Evolutionary conservation across 78 protist species (phyloP).

Genomic region (Chrysochromulina parva): DNA sequence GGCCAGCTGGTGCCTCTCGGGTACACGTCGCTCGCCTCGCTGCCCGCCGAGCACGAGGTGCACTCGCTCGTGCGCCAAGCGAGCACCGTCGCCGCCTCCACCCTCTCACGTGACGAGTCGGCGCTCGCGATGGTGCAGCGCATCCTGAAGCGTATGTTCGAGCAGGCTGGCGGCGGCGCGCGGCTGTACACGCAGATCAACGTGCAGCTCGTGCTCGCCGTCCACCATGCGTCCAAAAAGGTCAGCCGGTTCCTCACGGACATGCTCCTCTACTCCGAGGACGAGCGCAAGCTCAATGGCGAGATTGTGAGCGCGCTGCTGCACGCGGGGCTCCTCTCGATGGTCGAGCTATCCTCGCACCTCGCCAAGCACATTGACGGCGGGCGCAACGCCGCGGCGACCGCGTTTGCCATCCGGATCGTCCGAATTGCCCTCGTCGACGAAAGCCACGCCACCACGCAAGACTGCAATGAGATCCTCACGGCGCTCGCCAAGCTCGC

Average conservation of each 20-base stretch:
- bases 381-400: neutral
- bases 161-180: neutral
- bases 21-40: neutral
- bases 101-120: conserved; percentile 30
- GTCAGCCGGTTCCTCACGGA: conserved; percentile 9
- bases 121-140: neutral
- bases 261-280: neutral
- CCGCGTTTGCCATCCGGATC: neutral
- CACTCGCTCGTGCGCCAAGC: neutral
- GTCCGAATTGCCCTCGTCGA: conserved; percentile 1
- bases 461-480: neutral
- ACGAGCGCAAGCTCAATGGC: conserved; percentile 2
- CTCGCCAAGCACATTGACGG: neutral
- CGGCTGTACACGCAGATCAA: conserved; percentile 10
- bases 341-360: neutral
- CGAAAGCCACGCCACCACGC: neutral
- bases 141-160: conserved; percentile 25
- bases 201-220: conserved; percentile 20
- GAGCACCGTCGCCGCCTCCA: neutral
- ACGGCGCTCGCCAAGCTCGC: conserved; percentile 47
- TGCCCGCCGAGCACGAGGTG: conserved; percentile 11
- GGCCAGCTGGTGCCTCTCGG: neutral
- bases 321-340: neutral
- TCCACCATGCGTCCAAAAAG: neutral
- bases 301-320: conserved; percentile 16